Evolutionary conservation across 1,139 yeast genomes (phyloP), one percentile per base, ranked within the genome.

Genomic region (Blastobotrys ciferrii): DNA sequence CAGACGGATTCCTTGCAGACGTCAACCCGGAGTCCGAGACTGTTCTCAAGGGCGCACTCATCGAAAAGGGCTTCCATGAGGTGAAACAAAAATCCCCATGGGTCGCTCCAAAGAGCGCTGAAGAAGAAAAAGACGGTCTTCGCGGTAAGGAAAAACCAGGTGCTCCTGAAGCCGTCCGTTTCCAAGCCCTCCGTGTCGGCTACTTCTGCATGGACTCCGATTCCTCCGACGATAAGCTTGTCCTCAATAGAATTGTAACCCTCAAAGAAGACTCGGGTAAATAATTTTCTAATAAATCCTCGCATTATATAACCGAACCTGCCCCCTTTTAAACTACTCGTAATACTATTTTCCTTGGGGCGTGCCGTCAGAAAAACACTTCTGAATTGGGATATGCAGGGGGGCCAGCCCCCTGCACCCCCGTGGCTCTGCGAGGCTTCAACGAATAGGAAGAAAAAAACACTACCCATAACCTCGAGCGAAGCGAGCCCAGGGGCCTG

Each of bases 161-260:
- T 43, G 83, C 86, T 32, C 76, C 80, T 15, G 95, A 92, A 67
- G 81, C 95, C n/a, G 87, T 87, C 32, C 80, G 98, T 67, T 94
- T 94, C 87, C 99, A 94, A 73, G 98, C 96, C 28, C 78, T 94
- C 68, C 84, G 99, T 71, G 92, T 88, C 46, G 99, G 98, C 20
- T 92, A 92, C 70, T 94, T 91, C 78, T 84, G 96, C 66, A 71
- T 88, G 68, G 99, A 94, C 66, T 80, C 78, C 61, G 98, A 92
- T 56, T 73, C 88, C 48, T 72, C 74, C 4, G 75, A 71, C 18
- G 82, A 78, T 42, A 74, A 71, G 52, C 70, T 88, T 58, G 77
- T 91, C 38, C 74, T 94, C 66, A 91, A 91, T 71, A 79, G 96
- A 66, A 87, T 89, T 62, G 97, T 91, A 42, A 83, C 95, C 9